Evolutionary conservation across 768 basidiomycete genomes (phyloP).

Genomic region (Psilocybe cyanescens): DNA sequence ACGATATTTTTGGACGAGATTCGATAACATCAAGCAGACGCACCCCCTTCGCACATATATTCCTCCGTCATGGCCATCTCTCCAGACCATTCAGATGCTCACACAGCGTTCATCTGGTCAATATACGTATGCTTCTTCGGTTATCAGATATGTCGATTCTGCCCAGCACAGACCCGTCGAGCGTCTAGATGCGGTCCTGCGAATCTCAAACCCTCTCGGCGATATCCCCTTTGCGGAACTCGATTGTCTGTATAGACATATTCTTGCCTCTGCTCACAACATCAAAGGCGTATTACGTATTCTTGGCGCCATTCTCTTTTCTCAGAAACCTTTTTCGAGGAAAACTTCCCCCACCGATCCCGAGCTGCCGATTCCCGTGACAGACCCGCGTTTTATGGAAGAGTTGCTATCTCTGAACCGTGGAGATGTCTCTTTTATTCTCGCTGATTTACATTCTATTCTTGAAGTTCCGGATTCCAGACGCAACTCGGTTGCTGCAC

Average conservation of each 20-base stretch:
- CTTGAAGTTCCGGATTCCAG: constrained; percentile 27
- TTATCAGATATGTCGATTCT: constrained; percentile 30
- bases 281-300: constrained; percentile 28
- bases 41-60: constrained; percentile 29
- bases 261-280: constrained; percentile 25
- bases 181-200: constrained; percentile 25
- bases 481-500: constrained; percentile 7
- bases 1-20: constrained; percentile 26
- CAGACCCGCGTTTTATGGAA: constrained; percentile 30
- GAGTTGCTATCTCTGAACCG: constrained; percentile 28
- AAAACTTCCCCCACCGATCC: constrained; percentile 14
- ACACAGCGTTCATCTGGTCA: constrained; percentile 28
- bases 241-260: constrained; percentile 27
- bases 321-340: constrained; percentile 21
- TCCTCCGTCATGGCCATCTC: constrained; percentile 24
- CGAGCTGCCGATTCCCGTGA: constrained; percentile 26
- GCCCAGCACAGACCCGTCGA: constrained; percentile 29
- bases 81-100: constrained; percentile 18
- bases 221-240: constrained; percentile 30
- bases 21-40: constrained; percentile 26
- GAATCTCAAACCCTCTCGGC: constrained; percentile 20
- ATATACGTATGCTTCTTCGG: constrained; percentile 31
- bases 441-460: constrained; percentile 28
- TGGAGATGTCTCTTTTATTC: constrained; percentile 27
- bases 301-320: constrained; percentile 27